Evolutionary conservation across 768 basidiomycete genomes (phyloP).

Genomic region (Cytidiella melzeri): DNA sequence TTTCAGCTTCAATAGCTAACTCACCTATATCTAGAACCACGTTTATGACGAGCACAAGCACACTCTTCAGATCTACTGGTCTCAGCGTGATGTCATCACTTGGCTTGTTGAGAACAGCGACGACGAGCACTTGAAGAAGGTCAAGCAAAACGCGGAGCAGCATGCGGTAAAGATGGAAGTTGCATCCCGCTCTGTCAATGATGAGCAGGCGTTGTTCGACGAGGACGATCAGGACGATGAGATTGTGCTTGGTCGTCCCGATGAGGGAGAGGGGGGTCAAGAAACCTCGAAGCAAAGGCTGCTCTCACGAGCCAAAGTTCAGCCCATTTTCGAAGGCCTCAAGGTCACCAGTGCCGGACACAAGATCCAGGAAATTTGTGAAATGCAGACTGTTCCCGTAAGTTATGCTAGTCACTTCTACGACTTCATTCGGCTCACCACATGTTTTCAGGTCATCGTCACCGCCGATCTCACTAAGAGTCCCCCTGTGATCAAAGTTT

Average conservation of each 20-base stretch:
- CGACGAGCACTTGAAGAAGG: slow-evolving; percentile 92
- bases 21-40: slow-evolving; percentile 56
- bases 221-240: slow-evolving; percentile 82
- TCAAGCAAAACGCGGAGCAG: slow-evolving; percentile 88
- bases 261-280: slow-evolving; percentile 27
- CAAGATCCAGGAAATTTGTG: slow-evolving; percentile 91
- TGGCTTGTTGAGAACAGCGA: slow-evolving; percentile 96
- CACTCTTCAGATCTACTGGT: slow-evolving; percentile 95
- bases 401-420: slow-evolving; percentile 24
- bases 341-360: slow-evolving; percentile 72
- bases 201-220: slow-evolving; percentile 84
- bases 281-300: slow-evolving; percentile 74
- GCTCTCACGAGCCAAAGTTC: slow-evolving; percentile 67
- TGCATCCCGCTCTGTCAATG: slow-evolving; percentile 75
- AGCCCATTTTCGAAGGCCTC: slow-evolving; percentile 81
- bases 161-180: slow-evolving; percentile 92
- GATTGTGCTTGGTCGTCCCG: slow-evolving; percentile 63
- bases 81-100: slow-evolving; percentile 84
- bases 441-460: slow-evolving; percentile 69
- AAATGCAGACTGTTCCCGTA: slow-evolving; percentile 91
- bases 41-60: slow-evolving; percentile 95
- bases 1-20: background rate
- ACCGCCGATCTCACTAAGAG: slow-evolving; percentile 94
- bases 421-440: background rate
- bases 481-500: slow-evolving; percentile 95